These are phyloP conservation scores for Aspergillus asperescens DNA, from an alignment of 495 filamentous ascomycete genomes.

Conservation along the genomic window DNA sequence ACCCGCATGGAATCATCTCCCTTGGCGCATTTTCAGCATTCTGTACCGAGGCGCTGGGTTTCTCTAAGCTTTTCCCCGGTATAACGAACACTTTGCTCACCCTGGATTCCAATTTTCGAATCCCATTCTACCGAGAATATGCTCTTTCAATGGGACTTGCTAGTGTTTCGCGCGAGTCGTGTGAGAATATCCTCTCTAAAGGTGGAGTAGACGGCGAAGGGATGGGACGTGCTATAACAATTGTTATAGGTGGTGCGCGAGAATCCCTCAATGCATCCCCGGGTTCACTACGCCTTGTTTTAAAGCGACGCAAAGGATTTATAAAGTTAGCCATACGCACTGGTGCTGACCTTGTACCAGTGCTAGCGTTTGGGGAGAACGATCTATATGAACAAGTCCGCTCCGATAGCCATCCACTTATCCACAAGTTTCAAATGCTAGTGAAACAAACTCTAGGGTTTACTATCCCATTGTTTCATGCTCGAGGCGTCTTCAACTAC, in stretches of 20 bases:
- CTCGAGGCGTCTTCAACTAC: slow-evolving; percentile 92
- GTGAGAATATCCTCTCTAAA: slow-evolving; percentile 73
- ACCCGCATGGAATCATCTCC: slow-evolving; percentile 94
- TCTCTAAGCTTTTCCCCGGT: slow-evolving; percentile 85
- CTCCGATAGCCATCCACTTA: slow-evolving; percentile 60
- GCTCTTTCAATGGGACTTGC: slow-evolving; percentile 78
- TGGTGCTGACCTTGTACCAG: slow-evolving; percentile 86
- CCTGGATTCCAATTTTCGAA: slow-evolving; percentile 84
- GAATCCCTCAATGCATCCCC: slow-evolving; percentile 87
- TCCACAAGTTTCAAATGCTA: slow-evolving; percentile 72
- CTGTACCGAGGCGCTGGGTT: slow-evolving; percentile 84
- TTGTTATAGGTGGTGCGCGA: slow-evolving; percentile 87
- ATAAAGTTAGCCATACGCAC: slow-evolving; percentile 87
- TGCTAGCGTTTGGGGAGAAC: slow-evolving; percentile 91
- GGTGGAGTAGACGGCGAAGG: slow-evolving; percentile 76
- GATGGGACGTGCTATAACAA: slow-evolving; percentile 95
- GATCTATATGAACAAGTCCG: slow-evolving; percentile 87
- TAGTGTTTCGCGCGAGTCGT: slow-evolving; percentile 85
- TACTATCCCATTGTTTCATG: slow-evolving; percentile 86
- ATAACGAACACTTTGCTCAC: slow-evolving; percentile 90
- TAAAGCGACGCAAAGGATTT: slow-evolving; percentile 83
- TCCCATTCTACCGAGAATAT: slow-evolving; percentile 93
- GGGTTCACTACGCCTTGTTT: slow-evolving; percentile 63
- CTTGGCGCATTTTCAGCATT: slow-evolving; percentile 94
- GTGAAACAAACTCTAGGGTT: slow-evolving; percentile 85